phyloP scores from a whole-genome alignment of 2,329 filamentous ascomycete species.

The Xylariaceae sp. region DNA sequence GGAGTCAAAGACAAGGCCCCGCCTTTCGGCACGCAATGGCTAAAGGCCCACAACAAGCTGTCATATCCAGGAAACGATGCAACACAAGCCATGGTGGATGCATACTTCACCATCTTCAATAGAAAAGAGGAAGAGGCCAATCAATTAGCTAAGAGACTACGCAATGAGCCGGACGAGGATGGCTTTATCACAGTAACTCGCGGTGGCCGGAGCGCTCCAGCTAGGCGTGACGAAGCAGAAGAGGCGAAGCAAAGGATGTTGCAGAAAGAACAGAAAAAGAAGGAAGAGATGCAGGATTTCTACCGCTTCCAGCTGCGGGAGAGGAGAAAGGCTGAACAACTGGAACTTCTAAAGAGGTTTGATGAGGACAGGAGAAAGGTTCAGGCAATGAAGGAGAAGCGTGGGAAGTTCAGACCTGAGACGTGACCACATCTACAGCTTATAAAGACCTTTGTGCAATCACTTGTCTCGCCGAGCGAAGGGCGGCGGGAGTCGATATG shows the following conservation, averaged over 20 bases:
- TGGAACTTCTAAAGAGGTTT: conserved; percentile 72
- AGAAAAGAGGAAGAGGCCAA: conserved; percentile 69
- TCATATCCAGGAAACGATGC: conserved; percentile 70
- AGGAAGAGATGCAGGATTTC: conserved; percentile 71
- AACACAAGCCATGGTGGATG: conserved; percentile 78
- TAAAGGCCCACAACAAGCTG: conserved; percentile 71
- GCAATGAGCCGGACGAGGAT: conserved; percentile 88
- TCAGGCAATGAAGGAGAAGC: conserved; percentile 70
- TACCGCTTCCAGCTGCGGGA: conserved; percentile 85
- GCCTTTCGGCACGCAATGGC: conserved; percentile 61
- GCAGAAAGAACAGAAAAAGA: conserved; percentile 68
- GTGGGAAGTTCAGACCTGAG: conserved; percentile 64
- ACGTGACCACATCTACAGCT: conserved; percentile 39
- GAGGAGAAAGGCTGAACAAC: conserved; percentile 76
- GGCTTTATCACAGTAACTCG: conserved; percentile 92
- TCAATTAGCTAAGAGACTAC: conserved; percentile 66
- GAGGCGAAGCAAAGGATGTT: conserved; percentile 63
- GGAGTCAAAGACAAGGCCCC: conserved; percentile 63
- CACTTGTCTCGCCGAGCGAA: no score
- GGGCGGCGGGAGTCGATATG: no score
- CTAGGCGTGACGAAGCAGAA: conserved; percentile 72
- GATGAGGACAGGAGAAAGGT: conserved; percentile 78
- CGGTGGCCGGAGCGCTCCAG: conserved; percentile 76
- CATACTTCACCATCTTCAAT: conserved; percentile 85
- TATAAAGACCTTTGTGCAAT: no score